Percentiles rank a stretch among this genome's conserved stretches.
phyloP scores from a whole-genome alignment of 2,329 filamentous ascomycete species.

The Sporothrix variecibatus region DNA sequence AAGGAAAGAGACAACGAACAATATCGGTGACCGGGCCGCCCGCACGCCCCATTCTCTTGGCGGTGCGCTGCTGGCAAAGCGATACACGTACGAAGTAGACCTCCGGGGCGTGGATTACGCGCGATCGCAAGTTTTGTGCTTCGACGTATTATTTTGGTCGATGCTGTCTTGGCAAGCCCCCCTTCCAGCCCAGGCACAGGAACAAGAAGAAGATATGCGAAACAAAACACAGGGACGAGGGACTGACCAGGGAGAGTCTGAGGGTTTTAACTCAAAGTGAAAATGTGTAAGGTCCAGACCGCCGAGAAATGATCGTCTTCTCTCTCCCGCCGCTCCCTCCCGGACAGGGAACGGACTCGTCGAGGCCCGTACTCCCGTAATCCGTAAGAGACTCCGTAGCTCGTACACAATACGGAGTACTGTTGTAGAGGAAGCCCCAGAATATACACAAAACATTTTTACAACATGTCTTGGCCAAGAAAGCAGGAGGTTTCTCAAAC shows the following conservation, averaged over 20 bases:
- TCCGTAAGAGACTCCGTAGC: background rate
- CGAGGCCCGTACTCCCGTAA: background rate
- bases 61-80: background rate
- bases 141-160: background rate
- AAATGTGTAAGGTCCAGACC: background rate
- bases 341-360: background rate
- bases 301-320: constrained; percentile 5
- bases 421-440: background rate
- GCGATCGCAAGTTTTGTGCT: background rate
- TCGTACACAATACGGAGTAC: background rate
- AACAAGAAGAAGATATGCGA: background rate
- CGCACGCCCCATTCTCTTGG: constrained; percentile 14
- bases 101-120: background rate
- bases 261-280: background rate
- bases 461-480: constrained; percentile 2
- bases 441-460: background rate
- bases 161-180: background rate
- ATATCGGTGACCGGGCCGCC: background rate
- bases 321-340: background rate
- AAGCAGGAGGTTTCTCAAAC: background rate
- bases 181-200: background rate
- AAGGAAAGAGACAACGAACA: background rate
- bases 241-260: background rate
- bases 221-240: background rate
- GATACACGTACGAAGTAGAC: background rate